A percentile compares a stretch with the other conserved stretches of the same genome.
These are phyloP conservation scores for Suillus cothurnatus DNA, from an alignment of 768 basidiomycete species.

Conservation along the genomic window DNA sequence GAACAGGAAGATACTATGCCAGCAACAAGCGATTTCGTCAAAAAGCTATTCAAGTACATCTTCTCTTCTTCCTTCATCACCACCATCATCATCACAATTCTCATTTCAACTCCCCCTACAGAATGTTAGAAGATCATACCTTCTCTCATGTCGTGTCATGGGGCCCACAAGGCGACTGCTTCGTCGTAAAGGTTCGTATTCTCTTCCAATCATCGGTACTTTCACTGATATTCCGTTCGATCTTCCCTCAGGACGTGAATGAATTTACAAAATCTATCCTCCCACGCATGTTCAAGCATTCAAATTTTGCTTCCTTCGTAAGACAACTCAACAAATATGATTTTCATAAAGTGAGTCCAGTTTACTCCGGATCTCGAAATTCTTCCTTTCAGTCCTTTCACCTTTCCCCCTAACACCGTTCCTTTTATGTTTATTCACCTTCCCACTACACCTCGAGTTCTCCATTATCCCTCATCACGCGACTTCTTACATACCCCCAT, in stretches of 20 bases:
- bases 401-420: constrained; percentile 9
- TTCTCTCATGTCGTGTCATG: constrained; percentile 79
- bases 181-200: constrained; percentile 74
- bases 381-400: constrained; percentile 15
- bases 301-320: constrained; percentile 91
- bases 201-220: background rate
- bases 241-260: constrained; percentile 74
- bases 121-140: constrained; percentile 85
- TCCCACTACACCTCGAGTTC: background rate
- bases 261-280: constrained; percentile 92
- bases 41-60: constrained; percentile 87
- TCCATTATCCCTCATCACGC: background rate
- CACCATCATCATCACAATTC: too few species aligned
- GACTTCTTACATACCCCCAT: background rate
- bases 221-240: constrained; percentile 10
- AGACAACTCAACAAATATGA: constrained; percentile 96
- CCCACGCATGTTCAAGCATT: constrained; percentile 93
- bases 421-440: background rate
- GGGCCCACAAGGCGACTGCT: constrained; percentile 84
- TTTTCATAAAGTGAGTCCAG: constrained; percentile 76
- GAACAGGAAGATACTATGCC: constrained; percentile 76
- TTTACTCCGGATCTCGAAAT: constrained; percentile 10
- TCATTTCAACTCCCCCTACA: constrained; percentile 32
- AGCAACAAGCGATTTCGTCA: constrained; percentile 91
- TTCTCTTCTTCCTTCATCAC: background rate